phyloP scores from a whole-genome alignment of 1,284 basidiomycete species.

The Earliella scabrosa region DNA sequence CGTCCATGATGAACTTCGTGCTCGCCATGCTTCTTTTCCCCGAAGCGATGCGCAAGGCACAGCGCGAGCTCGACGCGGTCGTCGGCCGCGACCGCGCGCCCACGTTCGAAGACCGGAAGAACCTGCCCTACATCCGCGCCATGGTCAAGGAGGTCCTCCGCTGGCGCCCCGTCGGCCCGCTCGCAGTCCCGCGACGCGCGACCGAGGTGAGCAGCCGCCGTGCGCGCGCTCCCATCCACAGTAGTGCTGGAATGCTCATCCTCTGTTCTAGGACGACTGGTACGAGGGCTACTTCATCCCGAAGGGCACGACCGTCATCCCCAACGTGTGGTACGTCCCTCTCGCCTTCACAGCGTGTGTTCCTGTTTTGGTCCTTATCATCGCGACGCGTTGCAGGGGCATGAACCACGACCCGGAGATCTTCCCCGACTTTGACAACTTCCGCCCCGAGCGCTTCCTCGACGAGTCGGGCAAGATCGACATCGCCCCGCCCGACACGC shows the following conservation, averaged over 20 bases:
- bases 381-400: too few relatives aligned
- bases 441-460: conserved; percentile 25
- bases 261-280: conserved; percentile 19
- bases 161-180: not conserved
- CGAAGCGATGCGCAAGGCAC: conserved; percentile 27
- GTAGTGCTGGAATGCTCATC: too few relatives aligned
- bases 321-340: conserved; percentile 9
- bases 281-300: conserved; percentile 27
- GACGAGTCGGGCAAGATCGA: conserved; percentile 11
- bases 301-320: conserved; percentile 25
- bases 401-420: conserved; percentile 25
- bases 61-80: conserved; percentile 41
- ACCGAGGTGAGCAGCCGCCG: conserved; percentile 5
- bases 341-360: too few relatives aligned
- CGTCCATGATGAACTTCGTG: conserved; percentile 3
- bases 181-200: not conserved
- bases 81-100: conserved; percentile 39
- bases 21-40: not conserved
- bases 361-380: too few relatives aligned
- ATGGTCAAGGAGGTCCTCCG: conserved; percentile 13
- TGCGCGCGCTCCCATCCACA: not conserved
- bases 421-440: conserved; percentile 18
- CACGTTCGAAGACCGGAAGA: conserved; percentile 3
- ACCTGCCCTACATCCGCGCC: conserved; percentile 16
- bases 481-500: conserved; percentile 1